phyloP scores from a whole-genome alignment of 257 asterid species.

The Nicotiana otophora region DNA sequence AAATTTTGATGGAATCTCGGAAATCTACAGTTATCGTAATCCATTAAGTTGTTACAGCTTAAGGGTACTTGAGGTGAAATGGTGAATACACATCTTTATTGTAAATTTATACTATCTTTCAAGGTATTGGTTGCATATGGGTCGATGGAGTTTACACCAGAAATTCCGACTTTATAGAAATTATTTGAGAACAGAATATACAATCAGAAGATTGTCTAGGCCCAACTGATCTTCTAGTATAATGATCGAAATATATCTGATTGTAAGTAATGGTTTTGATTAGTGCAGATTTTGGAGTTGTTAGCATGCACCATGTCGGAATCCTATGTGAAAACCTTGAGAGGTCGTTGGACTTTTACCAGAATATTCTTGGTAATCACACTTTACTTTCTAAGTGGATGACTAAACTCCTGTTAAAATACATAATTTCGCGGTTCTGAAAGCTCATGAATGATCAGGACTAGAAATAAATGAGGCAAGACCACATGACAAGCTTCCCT shows the following conservation, averaged over 20 bases:
- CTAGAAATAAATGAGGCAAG: constrained; percentile 81
- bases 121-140: not conserved
- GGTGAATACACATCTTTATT: not conserved
- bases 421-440: not conserved
- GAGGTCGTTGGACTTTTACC: constrained; percentile 79
- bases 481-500: constrained; percentile 88
- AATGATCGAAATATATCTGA: not conserved
- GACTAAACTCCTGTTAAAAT: not conserved
- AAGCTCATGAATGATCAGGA: constrained; percentile 41
- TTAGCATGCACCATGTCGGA: constrained; percentile 87
- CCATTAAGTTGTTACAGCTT: not conserved
- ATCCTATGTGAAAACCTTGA: constrained; percentile 89
- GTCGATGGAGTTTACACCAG: not conserved
- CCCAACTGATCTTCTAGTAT: not conserved
- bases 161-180: not conserved
- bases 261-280: not conserved
- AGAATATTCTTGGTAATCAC: constrained; percentile 66
- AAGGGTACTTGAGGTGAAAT: not conserved
- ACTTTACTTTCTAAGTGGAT: constrained; percentile 2
- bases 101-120: not conserved
- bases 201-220: not conserved
- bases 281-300: constrained; percentile 73
- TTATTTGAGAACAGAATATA: not conserved
- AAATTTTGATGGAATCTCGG: not conserved
- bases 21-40: not conserved